Evolutionary conservation across 129 eudicot genomes (phyloP).

Genomic region (Erigeron canadensis): DNA sequence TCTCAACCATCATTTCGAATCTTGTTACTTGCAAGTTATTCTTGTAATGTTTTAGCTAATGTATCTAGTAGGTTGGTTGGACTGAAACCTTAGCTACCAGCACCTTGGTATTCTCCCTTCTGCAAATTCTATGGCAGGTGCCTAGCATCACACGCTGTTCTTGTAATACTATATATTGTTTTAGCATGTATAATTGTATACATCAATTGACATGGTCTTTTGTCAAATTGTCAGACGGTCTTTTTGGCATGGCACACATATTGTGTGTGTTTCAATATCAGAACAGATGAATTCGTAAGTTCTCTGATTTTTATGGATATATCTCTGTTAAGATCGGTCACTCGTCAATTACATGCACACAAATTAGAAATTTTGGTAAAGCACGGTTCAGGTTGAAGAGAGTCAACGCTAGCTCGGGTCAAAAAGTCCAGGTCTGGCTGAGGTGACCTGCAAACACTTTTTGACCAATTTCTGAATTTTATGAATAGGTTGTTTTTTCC

Average conservation of each 20-base stretch:
- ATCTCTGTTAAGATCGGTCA: not conserved
- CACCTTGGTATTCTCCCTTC: slow-evolving; percentile 60
- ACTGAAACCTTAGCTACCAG: slow-evolving; percentile 46
- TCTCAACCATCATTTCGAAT: slow-evolving; percentile 13
- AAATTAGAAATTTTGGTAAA: not conserved
- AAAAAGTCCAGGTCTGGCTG: not conserved
- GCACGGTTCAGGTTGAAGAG: too few relatives aligned
- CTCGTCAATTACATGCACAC: not conserved
- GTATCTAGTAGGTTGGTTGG: slow-evolving; percentile 34
- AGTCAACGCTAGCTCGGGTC: too few relatives aligned
- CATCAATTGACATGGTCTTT: not conserved
- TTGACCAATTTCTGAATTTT: too few relatives aligned
- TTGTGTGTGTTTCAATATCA: slow-evolving; percentile 68
- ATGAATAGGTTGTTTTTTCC: too few relatives aligned
- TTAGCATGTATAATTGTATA: not conserved
- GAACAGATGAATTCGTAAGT: slow-evolving; percentile 81
- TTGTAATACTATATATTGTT: not conserved
- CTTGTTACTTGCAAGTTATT: slow-evolving; percentile 12
- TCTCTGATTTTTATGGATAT: slow-evolving; percentile 7
- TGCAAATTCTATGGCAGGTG: slow-evolving; percentile 87
- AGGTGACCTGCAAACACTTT: not conserved
- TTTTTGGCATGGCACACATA: slow-evolving; percentile 67
- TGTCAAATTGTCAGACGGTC: slow-evolving; percentile 40
- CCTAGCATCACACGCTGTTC: not conserved
- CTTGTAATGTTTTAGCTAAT: slow-evolving; percentile 2